These are phyloP conservation scores for Pseudovirgaria hyperparasitica DNA, from an alignment of 2,329 filamentous ascomycete genomes.

Conservation along the genomic window DNA sequence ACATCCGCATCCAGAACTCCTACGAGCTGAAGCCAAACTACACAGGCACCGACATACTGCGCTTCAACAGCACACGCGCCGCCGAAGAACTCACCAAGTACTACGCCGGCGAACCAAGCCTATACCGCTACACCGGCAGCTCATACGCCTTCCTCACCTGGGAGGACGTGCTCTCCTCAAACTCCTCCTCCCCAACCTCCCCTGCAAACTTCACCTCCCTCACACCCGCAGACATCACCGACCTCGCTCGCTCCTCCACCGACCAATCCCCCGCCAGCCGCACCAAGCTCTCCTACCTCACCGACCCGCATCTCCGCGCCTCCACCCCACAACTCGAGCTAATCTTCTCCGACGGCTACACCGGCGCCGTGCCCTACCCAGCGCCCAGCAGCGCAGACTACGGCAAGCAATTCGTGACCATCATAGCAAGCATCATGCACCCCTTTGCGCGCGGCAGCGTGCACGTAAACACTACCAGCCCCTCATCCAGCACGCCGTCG, in stretches of 20 bases:
- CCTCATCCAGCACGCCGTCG: slow-evolving; percentile 1
- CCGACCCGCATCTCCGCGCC: slow-evolving; percentile 14
- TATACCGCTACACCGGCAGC: slow-evolving; percentile 29
- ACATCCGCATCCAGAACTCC: slow-evolving; percentile 13
- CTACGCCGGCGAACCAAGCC: slow-evolving; percentile 16
- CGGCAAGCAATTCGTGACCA: slow-evolving; percentile 17
- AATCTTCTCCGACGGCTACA: slow-evolving; percentile 34
- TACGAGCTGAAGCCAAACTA: slow-evolving; percentile 18
- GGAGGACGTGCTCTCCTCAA: slow-evolving; percentile 23
- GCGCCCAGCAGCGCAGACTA: slow-evolving; percentile 13
- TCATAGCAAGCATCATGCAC: slow-evolving; percentile 22
- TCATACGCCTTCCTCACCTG: slow-evolving; percentile 32
- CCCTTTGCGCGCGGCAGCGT: slow-evolving; percentile 17
- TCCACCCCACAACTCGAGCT: slow-evolving; percentile 30
- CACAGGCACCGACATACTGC: slow-evolving; percentile 20
- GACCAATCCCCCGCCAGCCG: slow-evolving; percentile 9
- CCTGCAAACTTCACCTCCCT: slow-evolving; percentile 21
- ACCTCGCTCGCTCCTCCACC: slow-evolving; percentile 4
- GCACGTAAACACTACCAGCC: slow-evolving; percentile 9
- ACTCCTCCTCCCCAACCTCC: slow-evolving; percentile 14
- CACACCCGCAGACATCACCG: background rate
- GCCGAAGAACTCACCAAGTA: slow-evolving; percentile 28
- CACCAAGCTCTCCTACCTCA: slow-evolving; percentile 20
- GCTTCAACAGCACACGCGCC: slow-evolving; percentile 18
- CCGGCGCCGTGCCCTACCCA: slow-evolving; percentile 25